Evolutionary conservation across 192 early-diverging fungal genomes (phyloP).

Genomic region (Coemansia sp.): DNA sequence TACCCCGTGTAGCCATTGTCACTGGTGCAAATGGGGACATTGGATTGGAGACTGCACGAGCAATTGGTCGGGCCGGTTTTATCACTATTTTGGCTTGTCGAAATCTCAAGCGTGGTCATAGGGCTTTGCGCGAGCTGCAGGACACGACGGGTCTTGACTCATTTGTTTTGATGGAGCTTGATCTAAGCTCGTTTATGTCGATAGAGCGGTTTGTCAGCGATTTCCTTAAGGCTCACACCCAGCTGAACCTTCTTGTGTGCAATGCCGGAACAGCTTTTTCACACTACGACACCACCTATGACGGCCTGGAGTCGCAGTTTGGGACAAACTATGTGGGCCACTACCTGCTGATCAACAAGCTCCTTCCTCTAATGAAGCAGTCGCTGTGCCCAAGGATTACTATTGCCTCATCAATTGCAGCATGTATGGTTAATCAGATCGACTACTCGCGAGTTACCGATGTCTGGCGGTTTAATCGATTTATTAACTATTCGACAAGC

Average conservation of each 20-base stretch:
- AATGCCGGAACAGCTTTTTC: constrained; percentile 62
- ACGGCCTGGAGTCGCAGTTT: constrained; percentile 64
- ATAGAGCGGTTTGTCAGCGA: constrained; percentile 41
- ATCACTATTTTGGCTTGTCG: constrained; percentile 51
- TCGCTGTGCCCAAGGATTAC: constrained; percentile 50
- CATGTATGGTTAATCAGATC: constrained; percentile 44
- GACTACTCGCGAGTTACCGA: constrained; percentile 50
- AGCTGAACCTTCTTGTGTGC: constrained; percentile 45
- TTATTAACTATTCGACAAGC: constrained; percentile 57
- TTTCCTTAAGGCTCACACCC: constrained; percentile 15
- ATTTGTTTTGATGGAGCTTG: constrained; percentile 47
- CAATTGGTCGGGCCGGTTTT: constrained; percentile 56
- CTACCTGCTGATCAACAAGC: constrained; percentile 47
- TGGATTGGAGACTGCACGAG: constrained; percentile 58
- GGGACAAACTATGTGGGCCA: constrained; percentile 64
- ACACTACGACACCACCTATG: constrained; percentile 58
- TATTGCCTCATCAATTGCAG: constrained; percentile 51
- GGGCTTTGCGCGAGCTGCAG: constrained; percentile 13
- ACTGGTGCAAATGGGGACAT: constrained; percentile 62
- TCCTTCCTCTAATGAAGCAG: constrained; percentile 44
- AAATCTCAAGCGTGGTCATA: constrained; percentile 25
- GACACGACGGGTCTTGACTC: constrained; percentile 18
- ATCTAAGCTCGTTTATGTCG: constrained; percentile 54
- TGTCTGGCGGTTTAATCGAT: constrained; percentile 48
- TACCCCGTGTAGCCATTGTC: constrained; percentile 30